Percentiles rank a stretch among this genome's conserved stretches.
Conservation (phyloP, 208 protist genomes). For the Crithidia sp. region DNA sequence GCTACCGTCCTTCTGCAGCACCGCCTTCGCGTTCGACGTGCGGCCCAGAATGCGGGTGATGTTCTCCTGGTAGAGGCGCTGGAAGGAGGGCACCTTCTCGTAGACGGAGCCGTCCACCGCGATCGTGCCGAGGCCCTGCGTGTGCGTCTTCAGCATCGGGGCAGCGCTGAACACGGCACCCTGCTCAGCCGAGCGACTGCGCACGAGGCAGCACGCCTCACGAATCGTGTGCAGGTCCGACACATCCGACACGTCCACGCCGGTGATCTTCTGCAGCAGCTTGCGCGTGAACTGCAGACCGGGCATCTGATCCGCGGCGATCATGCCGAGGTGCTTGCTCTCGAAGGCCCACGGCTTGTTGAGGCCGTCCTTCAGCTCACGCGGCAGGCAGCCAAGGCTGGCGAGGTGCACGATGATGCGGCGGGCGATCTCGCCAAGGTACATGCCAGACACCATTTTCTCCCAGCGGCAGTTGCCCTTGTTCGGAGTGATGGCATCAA, state of each 20-base stretch:
- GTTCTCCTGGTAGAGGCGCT: constrained; percentile 74
- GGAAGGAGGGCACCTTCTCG: constrained; percentile 89
- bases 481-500: constrained; percentile 78
- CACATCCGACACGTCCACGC: constrained; percentile 50
- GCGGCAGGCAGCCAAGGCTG: constrained; percentile 58
- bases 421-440: constrained; percentile 86
- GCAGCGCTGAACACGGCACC: constrained; percentile 68
- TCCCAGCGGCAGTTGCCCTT: constrained; percentile 71
- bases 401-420: constrained; percentile 62
- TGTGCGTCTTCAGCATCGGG: constrained; percentile 75
- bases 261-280: constrained; percentile 50
- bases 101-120: constrained; percentile 90
- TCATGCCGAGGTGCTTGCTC: constrained; percentile 61
- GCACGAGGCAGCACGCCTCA: constrained; percentile 75
- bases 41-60: constrained; percentile 69
- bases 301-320: constrained; percentile 71
- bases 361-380: constrained; percentile 42
- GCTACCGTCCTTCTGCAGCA: constrained; percentile 86
- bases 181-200: constrained; percentile 76
- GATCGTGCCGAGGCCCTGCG: constrained; percentile 66
- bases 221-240: constrained; percentile 60
- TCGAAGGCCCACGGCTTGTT: constrained; percentile 59
- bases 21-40: constrained; percentile 58
- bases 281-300: constrained; percentile 72
- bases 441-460: constrained; percentile 92